phyloP scores from a whole-genome alignment of 371 early-diverging fungal species.

The Coemansia sp. region DNA sequence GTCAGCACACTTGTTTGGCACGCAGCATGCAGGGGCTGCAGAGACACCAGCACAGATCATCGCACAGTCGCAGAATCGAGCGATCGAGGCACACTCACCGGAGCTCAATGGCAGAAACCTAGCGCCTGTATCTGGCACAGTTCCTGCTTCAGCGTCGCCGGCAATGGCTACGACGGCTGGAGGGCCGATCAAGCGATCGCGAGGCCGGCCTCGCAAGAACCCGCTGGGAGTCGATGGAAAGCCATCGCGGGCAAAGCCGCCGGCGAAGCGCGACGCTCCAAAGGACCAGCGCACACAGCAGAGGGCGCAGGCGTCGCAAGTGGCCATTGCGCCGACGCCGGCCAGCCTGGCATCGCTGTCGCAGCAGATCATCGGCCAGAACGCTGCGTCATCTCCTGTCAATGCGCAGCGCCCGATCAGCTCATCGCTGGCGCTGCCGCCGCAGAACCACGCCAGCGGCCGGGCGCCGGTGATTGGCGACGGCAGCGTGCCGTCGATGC shows the following conservation, averaged over 20 bases:
- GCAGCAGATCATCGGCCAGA: constrained; percentile 42
- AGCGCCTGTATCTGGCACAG: not conserved
- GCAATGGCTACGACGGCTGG: constrained; percentile 4
- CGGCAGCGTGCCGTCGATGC: constrained; percentile 16
- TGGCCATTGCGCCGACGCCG: constrained; percentile 31
- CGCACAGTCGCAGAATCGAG: constrained; percentile 35
- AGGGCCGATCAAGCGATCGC: constrained; percentile 35
- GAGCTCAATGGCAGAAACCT: constrained; percentile 19
- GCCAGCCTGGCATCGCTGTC: constrained; percentile 40
- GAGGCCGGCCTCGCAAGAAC: constrained; percentile 48
- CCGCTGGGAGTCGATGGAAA: constrained; percentile 28
- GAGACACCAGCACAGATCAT: constrained; percentile 43
- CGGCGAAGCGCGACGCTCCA: constrained; percentile 18
- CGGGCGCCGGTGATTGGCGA: constrained; percentile 9
- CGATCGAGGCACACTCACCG: constrained; percentile 31
- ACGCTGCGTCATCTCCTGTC: constrained; percentile 23
- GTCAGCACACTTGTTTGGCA: constrained; percentile 19
- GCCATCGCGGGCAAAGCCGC: constrained; percentile 26
- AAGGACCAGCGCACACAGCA: constrained; percentile 7
- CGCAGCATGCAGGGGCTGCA: not conserved
- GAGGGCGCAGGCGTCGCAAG: constrained; percentile 10
- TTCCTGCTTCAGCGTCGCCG: not conserved
- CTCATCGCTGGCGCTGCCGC: constrained; percentile 41
- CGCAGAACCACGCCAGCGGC: constrained; percentile 23
- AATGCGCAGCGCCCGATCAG: constrained; percentile 30